Evolutionary conservation across 164 flowering plant genomes (phyloP), one percentile per base, ranked within the genome.

Genomic region (Akebia trifoliata): DNA sequence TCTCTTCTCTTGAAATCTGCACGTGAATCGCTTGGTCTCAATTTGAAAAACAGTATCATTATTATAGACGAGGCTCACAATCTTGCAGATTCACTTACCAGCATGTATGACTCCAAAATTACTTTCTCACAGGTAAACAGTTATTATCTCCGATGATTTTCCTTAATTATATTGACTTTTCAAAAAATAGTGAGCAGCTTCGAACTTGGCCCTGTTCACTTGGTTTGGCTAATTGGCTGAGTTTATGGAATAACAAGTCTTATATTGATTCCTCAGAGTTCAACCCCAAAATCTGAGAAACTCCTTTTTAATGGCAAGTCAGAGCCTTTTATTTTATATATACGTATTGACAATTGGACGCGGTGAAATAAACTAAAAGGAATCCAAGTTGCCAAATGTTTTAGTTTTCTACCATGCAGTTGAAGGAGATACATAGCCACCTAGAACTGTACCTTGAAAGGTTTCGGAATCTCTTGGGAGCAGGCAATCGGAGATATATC

Each of bases 1-100:
- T 87, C 99, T 71, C 90, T 94, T 74, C 83, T 94, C 24, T 77
- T 86, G 67, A 94, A 88, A 71, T 79, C 93, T 60, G 77, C 97
- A 40, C 90, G 96, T 22, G 96, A 94, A 61, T 80, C 91, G 28
- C 95, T 94, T 65, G 90, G 96, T 28, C 77, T 94, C 47, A 81
- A 72, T 67, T 75, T 90, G 80, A 86, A 83, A 71, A 69, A 85
- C 46, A 87, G 72, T 62, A 63, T 90, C 39, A 69, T 94, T n/a
- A 86, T 94, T 42, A 86, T 94, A 61, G 99, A 94, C 37, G 99
- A 94, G 77, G 99, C 97, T 50, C 97, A 94, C 74, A 94, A 94
- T 81, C 74, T 94, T 38, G 97, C 99, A n/a, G 99, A 94, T 55
- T 79, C 96, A 26, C 90, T 94, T 46, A 78, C 81, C 66, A 81